Evolutionary conservation across 2,329 filamentous ascomycete species (phyloP).

Genomic region (Ophiostoma australiae): DNA sequence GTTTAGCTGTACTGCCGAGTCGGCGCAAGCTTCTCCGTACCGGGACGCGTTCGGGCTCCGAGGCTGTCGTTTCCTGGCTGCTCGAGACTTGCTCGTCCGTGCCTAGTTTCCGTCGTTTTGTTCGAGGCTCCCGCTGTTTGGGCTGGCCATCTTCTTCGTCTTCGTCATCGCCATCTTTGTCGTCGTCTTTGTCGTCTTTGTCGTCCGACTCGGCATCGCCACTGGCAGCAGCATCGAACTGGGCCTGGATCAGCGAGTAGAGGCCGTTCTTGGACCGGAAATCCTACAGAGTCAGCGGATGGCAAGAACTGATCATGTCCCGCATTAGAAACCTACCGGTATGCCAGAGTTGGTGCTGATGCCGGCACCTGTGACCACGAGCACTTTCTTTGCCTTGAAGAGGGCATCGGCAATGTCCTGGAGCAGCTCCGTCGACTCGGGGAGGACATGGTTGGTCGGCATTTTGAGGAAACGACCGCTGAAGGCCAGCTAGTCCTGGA

Average conservation of each 20-base stretch:
- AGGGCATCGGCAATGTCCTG: constrained; percentile 61
- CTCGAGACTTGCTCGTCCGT: not conserved
- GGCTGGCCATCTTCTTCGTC: constrained; percentile 22
- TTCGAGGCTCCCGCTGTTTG: not conserved
- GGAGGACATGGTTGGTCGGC: constrained; percentile 54
- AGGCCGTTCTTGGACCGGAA: constrained; percentile 68
- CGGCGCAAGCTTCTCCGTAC: constrained; percentile 1
- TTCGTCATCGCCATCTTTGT: not conserved
- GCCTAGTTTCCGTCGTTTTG: constrained; percentile 37
- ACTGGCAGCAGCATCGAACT: constrained; percentile 49
- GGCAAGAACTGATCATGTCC: not conserved
- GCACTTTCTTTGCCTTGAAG: constrained; percentile 61
- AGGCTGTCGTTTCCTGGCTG: not conserved
- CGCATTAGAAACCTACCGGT: constrained; percentile 47
- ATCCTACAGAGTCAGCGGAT: constrained; percentile 45
- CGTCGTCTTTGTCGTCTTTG: constrained; percentile 15
- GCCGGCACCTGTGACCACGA: constrained; percentile 66
- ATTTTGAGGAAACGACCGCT: constrained; percentile 37
- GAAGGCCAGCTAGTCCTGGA: not conserved
- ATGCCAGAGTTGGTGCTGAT: constrained; percentile 74
- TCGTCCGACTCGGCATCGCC: constrained; percentile 25
- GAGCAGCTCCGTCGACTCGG: constrained; percentile 50
- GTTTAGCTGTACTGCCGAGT: not conserved
- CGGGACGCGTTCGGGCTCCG: not conserved
- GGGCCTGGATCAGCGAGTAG: constrained; percentile 65